Percentiles rank a stretch among this genome's conserved stretches.
Conservation (phyloP, 352 stramenopile species). For the Globisporangium nodosum region DNA sequence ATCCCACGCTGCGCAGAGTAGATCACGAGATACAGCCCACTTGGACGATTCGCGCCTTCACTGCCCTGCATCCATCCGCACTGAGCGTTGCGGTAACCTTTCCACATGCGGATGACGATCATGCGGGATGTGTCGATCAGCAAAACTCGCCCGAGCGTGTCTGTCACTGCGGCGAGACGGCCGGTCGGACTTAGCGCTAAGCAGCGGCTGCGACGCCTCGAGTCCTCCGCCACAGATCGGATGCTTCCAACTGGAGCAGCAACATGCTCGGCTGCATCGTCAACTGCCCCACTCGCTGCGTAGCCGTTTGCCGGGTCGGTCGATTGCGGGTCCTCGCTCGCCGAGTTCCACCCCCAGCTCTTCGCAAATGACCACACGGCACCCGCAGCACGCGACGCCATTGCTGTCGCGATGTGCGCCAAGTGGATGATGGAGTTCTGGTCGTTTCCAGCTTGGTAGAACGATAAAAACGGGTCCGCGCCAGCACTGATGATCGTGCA, state of each 20-base stretch:
- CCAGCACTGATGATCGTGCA: conserved; percentile 71
- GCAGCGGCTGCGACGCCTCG: conserved; percentile 47
- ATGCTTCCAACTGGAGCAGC: conserved; percentile 50
- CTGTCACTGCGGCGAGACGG: conserved; percentile 58
- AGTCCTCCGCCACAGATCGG: conserved; percentile 53
- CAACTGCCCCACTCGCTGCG: conserved; percentile 24
- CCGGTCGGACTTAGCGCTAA: conserved; percentile 68
- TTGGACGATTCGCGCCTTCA: conserved; percentile 37
- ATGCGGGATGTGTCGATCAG: conserved; percentile 77
- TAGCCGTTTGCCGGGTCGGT: conserved; percentile 1
- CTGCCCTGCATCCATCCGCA: conserved; percentile 74
- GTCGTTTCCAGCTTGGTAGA: conserved; percentile 81
- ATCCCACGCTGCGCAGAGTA: conserved; percentile 81
- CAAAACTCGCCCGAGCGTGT: conserved; percentile 71
- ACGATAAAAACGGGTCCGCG: conserved; percentile 61
- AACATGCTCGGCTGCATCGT: conserved; percentile 65
- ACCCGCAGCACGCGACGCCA: conserved; percentile 65
- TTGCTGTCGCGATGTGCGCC: conserved; percentile 77
- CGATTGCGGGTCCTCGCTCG: conserved; percentile 6
- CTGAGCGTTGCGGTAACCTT: conserved; percentile 82
- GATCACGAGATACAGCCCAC: conserved; percentile 77
- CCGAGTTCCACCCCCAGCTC: conserved; percentile 63
- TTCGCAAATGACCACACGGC: conserved; percentile 82
- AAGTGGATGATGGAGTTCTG: conserved; percentile 86
- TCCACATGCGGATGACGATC: conserved; percentile 84